Conservation (phyloP, 2,329 filamentous ascomycete genomes). For the Aspergillus aculeatinus region DNA sequence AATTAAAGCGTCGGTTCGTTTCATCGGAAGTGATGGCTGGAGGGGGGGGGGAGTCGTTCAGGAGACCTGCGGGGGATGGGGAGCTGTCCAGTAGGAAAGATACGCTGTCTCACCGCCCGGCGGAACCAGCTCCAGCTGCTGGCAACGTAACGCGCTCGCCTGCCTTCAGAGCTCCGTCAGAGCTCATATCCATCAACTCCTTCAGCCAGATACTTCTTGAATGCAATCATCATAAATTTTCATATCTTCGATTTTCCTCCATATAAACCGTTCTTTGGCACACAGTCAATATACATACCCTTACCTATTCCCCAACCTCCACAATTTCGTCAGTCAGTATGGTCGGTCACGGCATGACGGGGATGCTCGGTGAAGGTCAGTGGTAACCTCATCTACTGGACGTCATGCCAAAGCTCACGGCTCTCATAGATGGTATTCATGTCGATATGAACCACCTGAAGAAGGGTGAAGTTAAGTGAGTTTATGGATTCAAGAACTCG, state of each 20-base stretch:
- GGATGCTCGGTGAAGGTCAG: constrained; percentile 48
- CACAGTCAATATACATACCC: neutral
- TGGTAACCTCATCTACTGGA: constrained; percentile 18
- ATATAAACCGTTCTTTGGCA: neutral
- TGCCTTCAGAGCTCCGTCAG: constrained; percentile 28
- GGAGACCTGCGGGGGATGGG: constrained; percentile 21
- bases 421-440: constrained; percentile 85
- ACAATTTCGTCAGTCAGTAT: constrained; percentile 28
- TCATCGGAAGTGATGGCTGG: constrained; percentile 12
- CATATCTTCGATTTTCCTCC: neutral
- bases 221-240: constrained; percentile 4
- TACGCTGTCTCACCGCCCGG: constrained; percentile 19
- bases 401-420: constrained; percentile 17
- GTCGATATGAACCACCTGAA: constrained; percentile 98
- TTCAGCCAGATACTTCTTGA: constrained; percentile 22
- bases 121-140: constrained; percentile 21
- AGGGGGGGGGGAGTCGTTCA: constrained; percentile 15
- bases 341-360: constrained; percentile 42
- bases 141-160: constrained; percentile 31
- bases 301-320: neutral
- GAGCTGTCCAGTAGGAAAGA: constrained; percentile 14
- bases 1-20: constrained; percentile 5
- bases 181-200: constrained; percentile 15
- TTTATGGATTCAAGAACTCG: constrained; percentile 18
- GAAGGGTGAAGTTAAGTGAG: constrained; percentile 98